Percentiles rank a stretch among this genome's conserved stretches.
Conservation (phyloP, 208 protist genomes). For the Leishmania turanica region DNA sequence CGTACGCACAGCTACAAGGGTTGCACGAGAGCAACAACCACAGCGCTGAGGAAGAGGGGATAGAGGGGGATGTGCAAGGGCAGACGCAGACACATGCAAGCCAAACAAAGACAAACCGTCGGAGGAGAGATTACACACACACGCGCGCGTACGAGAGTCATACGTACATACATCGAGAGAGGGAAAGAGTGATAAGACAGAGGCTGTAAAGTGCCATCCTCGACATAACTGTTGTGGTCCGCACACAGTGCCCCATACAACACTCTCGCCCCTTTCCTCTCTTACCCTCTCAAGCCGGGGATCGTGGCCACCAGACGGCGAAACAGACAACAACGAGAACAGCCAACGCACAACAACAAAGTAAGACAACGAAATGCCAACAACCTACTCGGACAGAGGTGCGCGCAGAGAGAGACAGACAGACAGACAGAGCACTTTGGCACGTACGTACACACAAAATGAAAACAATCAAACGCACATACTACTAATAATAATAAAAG, state of each 20-base stretch:
- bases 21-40: not conserved
- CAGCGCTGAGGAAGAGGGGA: not conserved
- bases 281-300: not conserved
- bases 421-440: no score
- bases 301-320: not conserved
- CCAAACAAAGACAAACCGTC: not conserved
- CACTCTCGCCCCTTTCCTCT: not conserved
- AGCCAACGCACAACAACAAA: not conserved
- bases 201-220: not conserved
- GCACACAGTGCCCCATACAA: not conserved
- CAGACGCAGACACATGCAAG: not conserved
- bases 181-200: constrained; percentile 3
- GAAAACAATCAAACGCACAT: no score
- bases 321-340: constrained; percentile 1
- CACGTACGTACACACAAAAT: no score
- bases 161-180: constrained; percentile 10
- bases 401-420: not conserved
- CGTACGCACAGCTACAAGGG: not conserved
- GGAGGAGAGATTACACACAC: not conserved
- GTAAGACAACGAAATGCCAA: not conserved
- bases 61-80: not conserved
- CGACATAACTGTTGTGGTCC: not conserved
- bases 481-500: no score
- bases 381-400: not conserved
- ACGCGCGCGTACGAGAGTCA: not conserved